Evolutionary conservation across 495 filamentous ascomycete genomes (phyloP), one percentile per base, ranked within the genome.

Genomic region (Tuber calosporum): DNA sequence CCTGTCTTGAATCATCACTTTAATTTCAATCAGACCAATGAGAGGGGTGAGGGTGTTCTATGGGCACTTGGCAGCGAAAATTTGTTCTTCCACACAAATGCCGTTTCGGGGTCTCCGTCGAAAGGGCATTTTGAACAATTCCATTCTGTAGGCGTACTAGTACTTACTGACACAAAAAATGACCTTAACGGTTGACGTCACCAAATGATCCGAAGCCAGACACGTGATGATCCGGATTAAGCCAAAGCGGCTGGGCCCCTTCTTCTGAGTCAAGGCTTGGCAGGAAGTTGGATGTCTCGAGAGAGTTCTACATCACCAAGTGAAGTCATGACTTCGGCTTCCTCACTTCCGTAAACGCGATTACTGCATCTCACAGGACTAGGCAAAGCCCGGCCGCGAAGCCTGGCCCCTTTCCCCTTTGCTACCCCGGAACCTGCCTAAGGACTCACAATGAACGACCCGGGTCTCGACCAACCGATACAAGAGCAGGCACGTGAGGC

Each of bases 401-500:
- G 26, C 53, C 15, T 15, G 48, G 48, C n/a, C n/a, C 48, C n/a
- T 9, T 58, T 58, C 9, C n/a, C 26, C 48, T 11, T 9, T 13
- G 53, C 53, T 34, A 17, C 26, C 26, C 26, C 53, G 53, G 53
- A 62, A 17, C 26, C 53, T 34, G 53, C 38, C 48, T 17, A 72
- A 34, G 15, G 7, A 69, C 40, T 41, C 30, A 76, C 71, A 67
- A 90, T 91, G 89, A 89, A 90, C 75, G 88, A 90, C 77, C 87
- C 85, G 8, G 86, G 86, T 36, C 83, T 90, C 9, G 84, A 88
- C 71, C 81, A 84, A 68, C 85, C 87, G 40, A 85, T 90, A 69
- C 75, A 84, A 30, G 82, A 88, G 39, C 84, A 85, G 36, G 82
- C 85, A 19, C 72, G 85, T 20, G 82, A 79, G 43, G 77, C 87